Evolutionary conservation across 495 filamentous ascomycete genomes (phyloP), one percentile per base, ranked within the genome.

Genomic region (Friedmanniomyces simplex): DNA sequence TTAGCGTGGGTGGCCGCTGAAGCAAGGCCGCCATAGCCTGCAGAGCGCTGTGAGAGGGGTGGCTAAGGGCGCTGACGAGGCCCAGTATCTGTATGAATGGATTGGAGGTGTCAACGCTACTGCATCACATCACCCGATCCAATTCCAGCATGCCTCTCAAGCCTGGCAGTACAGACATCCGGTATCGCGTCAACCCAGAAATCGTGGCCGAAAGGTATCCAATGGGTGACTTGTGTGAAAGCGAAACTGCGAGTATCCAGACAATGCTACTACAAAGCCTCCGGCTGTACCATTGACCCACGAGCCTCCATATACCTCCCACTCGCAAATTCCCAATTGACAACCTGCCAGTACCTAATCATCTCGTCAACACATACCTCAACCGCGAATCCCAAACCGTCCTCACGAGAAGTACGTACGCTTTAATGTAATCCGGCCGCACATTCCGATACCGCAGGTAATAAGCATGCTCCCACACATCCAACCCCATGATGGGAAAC

Each of bases 21-120:
- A 43, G 39, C 13, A 16, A 43, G 39, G 5, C 4, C 3, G 13
- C 18, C 2, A 43, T 16, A 16, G 39, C 39, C 39, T 20, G 5
- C 39, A n/a, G 4, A 43, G 39, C 4, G 4, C 18, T 16, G 39
- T 13, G 39, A 12, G 77, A 77, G 20, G 76, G 55, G 0, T 68
- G 62, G 24, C 78, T 78, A 30, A 76, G n/a, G n/a, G n/a, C n/a
- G 22, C 70, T 70, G 21, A 72, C 76, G 26, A 72, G 74, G 20
- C 76, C 49, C 18, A 73, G 77, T 28, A 72, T 73, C 2, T 77
- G 70, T 16, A 77, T 43, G 61, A 81, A 80, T 32, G 28, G 28
- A 10, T 32, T 10, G 28, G 28, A 3, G 10, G 28, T 32, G 28
- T 10, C 28, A 32, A n/a, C 28, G 4, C 28, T 32, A 4, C 28